Base-by-base conservation (phyloP, 208 protist genomes). In the Leishmania mexicana region DNA sequence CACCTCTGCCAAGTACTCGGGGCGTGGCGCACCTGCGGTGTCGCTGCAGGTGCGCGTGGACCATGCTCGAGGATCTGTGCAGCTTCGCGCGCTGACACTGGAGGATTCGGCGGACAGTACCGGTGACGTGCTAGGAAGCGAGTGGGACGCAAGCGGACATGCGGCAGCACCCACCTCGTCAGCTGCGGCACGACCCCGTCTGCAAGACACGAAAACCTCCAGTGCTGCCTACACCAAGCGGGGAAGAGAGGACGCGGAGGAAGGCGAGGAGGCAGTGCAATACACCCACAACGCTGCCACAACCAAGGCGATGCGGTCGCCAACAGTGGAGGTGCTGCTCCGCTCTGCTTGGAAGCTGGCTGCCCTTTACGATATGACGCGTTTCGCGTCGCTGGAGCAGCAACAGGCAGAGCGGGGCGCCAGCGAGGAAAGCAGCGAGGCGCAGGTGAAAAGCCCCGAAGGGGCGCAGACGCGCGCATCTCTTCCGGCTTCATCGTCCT, bases 291-390 rank as follows among this genome's bases (percentile, higher is more conserved):
- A 17, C 31, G 28, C 7, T 70, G 24, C 49, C 5, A 64, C 49
- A 1, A 49, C 35, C 4, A 38, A 42, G 54, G 2, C 38, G 49
- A 40, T 5, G 8, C 73, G 42, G 75, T 83, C 78, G 15, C 79
- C 80, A 15, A 64, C 49, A 0, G 79, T 87, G 78, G 80, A 83
- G 81, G 81, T 90, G 62, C 79, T 90, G 24, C 71, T 76, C 17
- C 83, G 87, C 49, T 81, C 77, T 5, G 81, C 81, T 45, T 60
- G 65, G n/a, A 90, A 90, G 68, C 70, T 90, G 47, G 87, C 87
- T n/a, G 64, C 60, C 31, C 40, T 86, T 31, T 88, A 87, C 80
- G 83, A 87, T 54, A 76, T 76, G 31, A 60, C 72, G 24, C 49
- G 51, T 15, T 62, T 28, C n/a, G 45, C 49, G 17, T 31, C 51